phyloP scores from a whole-genome alignment of 768 basidiomycete species.

The Leccinum arenicola region DNA sequence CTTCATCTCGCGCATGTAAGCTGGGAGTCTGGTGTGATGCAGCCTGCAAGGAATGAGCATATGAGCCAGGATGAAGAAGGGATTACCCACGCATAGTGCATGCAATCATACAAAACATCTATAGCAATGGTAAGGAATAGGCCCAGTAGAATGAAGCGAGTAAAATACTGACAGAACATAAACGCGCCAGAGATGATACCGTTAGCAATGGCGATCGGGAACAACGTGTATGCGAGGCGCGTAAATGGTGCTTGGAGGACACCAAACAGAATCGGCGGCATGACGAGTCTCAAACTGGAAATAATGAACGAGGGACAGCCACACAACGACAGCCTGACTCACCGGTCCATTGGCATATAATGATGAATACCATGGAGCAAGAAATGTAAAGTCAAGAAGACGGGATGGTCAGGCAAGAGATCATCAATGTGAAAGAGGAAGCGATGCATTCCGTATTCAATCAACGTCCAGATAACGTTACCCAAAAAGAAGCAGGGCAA shows the following conservation, averaged over 20 bases:
- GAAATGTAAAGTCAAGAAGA: constrained; percentile 86
- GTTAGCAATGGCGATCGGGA: constrained; percentile 84
- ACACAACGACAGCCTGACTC: constrained; percentile 20
- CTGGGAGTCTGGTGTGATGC: constrained; percentile 83
- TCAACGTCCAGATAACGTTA: constrained; percentile 88
- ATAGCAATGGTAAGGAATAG: constrained; percentile 7
- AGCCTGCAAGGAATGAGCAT: constrained; percentile 40
- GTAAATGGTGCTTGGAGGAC: constrained; percentile 84
- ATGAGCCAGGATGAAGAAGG: background rate
- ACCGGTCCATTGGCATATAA: constrained; percentile 96
- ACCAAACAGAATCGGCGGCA: constrained; percentile 88
- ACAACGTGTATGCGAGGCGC: constrained; percentile 72
- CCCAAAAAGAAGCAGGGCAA: constrained; percentile 75
- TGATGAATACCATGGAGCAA: constrained; percentile 94
- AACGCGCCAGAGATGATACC: constrained; percentile 84
- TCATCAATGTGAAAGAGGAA: constrained; percentile 97
- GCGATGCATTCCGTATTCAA: constrained; percentile 92
- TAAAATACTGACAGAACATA: constrained; percentile 58
- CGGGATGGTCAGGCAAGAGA: constrained; percentile 76
- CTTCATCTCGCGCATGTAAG: constrained; percentile 90
- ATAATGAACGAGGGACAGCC: constrained; percentile 2
- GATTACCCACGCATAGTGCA: constrained; percentile 83
- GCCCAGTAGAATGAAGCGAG: background rate
- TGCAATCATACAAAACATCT: constrained; percentile 85
- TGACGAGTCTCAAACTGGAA: constrained; percentile 82